Evolutionary conservation across 1,284 basidiomycete species (phyloP).

Genomic region (Tilletia walkeri): DNA sequence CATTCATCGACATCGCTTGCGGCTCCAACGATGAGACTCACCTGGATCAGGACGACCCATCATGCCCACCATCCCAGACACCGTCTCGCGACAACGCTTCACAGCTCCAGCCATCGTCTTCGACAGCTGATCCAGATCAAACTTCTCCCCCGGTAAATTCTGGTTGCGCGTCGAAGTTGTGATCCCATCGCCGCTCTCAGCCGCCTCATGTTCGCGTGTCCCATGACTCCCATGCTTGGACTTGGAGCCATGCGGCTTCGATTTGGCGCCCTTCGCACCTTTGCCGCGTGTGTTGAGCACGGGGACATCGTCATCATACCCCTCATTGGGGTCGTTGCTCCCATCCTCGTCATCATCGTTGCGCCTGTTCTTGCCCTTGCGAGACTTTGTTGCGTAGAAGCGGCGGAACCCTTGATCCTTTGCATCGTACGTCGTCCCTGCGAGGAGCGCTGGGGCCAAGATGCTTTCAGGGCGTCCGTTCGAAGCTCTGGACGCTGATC

Average conservation of each 20-base stretch:
- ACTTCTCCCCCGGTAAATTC: conserved; percentile 40
- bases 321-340: conserved; percentile 13
- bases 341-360: not conserved
- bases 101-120: conserved; percentile 40
- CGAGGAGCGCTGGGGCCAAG: too few species aligned
- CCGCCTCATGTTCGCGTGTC: conserved; percentile 11
- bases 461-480: too few species aligned
- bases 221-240: conserved; percentile 28
- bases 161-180: conserved; percentile 33
- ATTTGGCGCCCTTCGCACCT: conserved; percentile 31
- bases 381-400: not conserved
- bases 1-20: too few species aligned
- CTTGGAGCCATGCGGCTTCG: conserved; percentile 26
- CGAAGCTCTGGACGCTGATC: too few species aligned
- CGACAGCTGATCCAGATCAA: conserved; percentile 32
- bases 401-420: too few species aligned
- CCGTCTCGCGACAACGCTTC: conserved; percentile 33
- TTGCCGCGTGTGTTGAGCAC: conserved; percentile 49
- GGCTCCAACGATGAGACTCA: conserved; percentile 14
- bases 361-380: not conserved
- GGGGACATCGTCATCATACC: conserved; percentile 38
- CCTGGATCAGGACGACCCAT: conserved; percentile 42
- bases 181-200: conserved; percentile 19
- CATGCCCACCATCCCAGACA: conserved; percentile 34
- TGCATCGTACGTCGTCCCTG: too few species aligned